A percentile compares a stretch with the other conserved stretches of the same genome.
Conservation (phyloP, 139 green algal genomes). For the Zygnema circumcarinatum region DNA sequence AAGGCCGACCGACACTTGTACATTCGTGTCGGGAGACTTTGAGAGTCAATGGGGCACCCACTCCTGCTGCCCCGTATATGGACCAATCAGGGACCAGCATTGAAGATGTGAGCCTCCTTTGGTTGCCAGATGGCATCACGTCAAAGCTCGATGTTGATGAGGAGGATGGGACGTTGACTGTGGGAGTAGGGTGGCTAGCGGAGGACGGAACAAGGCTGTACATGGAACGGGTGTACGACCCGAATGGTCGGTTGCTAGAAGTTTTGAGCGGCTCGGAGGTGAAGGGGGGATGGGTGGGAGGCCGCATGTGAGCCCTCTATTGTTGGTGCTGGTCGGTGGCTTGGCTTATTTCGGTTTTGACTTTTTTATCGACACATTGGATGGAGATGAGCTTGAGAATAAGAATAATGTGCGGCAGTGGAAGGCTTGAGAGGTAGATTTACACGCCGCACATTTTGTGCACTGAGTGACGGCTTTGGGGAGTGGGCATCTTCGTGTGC, state of each 20-base stretch:
- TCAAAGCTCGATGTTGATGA: constrained; percentile 1
- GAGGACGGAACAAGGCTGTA: constrained; percentile 21
- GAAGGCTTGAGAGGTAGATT: too few species aligned
- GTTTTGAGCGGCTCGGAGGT: constrained; percentile 31
- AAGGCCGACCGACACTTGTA: constrained; percentile 22
- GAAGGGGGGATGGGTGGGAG: constrained; percentile 38
- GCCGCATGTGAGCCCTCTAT: constrained; percentile 44
- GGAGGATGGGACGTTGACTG: background rate
- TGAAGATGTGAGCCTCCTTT: constrained; percentile 37
- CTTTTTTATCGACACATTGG: too few species aligned
- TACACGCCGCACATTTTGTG: too few species aligned
- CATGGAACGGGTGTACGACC: constrained; percentile 45
- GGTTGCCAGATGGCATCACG: constrained; percentile 37
- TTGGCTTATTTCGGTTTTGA: too few species aligned
- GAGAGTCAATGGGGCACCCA: constrained; percentile 17
- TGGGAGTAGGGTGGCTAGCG: constrained; percentile 31
- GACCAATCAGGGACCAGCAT: constrained; percentile 12
- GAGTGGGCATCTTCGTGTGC: too few species aligned
- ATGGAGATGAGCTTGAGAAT: too few species aligned
- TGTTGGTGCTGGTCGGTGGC: background rate
- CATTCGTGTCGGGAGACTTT: constrained; percentile 42
- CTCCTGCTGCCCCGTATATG: background rate
- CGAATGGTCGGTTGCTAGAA: constrained; percentile 20
- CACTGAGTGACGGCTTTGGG: too few species aligned
- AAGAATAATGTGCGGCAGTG: too few species aligned